Conservation (phyloP, 1,284 basidiomycete species). For the Sanghuangporus weigelae region DNA sequence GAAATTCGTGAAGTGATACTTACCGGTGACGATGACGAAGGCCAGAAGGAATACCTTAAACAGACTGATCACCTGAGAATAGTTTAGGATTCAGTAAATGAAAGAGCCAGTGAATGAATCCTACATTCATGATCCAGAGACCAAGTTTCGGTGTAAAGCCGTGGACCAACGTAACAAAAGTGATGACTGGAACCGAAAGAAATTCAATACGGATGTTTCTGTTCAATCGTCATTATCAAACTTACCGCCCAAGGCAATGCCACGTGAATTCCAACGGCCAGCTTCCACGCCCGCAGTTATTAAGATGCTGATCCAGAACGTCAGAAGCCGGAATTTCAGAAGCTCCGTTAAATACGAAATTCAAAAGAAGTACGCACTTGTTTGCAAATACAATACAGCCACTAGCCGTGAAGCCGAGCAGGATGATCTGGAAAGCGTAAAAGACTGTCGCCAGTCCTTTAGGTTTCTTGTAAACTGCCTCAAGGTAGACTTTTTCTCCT, state of each 20-base stretch:
- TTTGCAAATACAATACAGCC: conserved; percentile 50
- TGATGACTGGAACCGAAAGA: conserved; percentile 30
- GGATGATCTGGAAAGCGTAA: conserved; percentile 42
- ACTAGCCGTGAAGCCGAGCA: conserved; percentile 49
- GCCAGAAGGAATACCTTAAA: conserved; percentile 39
- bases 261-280: conserved; percentile 46
- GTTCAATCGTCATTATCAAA: conserved; percentile 1
- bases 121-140: conserved; percentile 44
- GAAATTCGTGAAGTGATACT: not conserved
- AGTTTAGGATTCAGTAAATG: not conserved
- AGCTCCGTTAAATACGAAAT: not conserved
- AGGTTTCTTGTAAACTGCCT: conserved; percentile 42
- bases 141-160: conserved; percentile 40
- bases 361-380: conserved; percentile 29
- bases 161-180: conserved; percentile 42
- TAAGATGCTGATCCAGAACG: conserved; percentile 39
- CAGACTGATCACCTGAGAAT: conserved; percentile 30
- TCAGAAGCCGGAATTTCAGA: not conserved
- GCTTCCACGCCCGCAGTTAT: conserved; percentile 37
- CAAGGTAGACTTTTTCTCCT: conserved; percentile 53
- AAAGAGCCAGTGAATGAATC: not conserved
- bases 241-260: conserved; percentile 51
- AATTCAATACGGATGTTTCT: not conserved
- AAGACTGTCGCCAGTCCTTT: conserved; percentile 42
- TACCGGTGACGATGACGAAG: conserved; percentile 36